Percentiles rank a stretch among this genome's conserved stretches.
Evolutionary conservation across 139 green algal genomes (phyloP).

Genomic region (Microglena sp.): DNA sequence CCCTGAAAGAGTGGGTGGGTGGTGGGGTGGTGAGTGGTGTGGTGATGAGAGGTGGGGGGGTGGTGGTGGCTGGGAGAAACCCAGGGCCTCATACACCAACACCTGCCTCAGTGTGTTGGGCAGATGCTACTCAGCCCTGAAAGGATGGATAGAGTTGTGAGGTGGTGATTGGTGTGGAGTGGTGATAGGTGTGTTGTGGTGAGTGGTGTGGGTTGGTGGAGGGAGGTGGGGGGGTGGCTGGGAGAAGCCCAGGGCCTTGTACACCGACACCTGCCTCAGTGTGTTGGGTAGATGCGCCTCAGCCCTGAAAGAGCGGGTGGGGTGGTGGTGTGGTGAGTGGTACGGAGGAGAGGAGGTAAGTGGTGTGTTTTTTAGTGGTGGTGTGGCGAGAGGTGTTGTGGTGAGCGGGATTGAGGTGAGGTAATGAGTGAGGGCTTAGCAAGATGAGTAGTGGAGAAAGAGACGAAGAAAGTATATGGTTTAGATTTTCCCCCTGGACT

Average conservation of each 20-base stretch:
- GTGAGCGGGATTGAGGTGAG: no score
- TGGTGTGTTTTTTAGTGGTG: no score
- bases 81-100: slow-evolving; percentile 92
- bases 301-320: slow-evolving; percentile 35
- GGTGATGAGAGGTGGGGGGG: not conserved
- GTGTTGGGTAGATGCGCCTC: slow-evolving; percentile 99
- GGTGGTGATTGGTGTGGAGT: not conserved
- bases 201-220: no score
- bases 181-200: not conserved
- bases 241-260: slow-evolving; percentile 82
- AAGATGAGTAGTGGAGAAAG: no score
- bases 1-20: slow-evolving; percentile 25
- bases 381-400: no score
- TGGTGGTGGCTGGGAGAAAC: slow-evolving; percentile 55
- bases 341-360: not conserved
- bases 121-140: slow-evolving; percentile 94
- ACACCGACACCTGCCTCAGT: slow-evolving; percentile 91
- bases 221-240: no score
- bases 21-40: not conserved
- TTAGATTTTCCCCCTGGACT: no score
- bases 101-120: slow-evolving; percentile 96
- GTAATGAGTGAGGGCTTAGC: no score
- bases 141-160: not conserved
- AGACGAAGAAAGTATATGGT: no score
- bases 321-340: not conserved